These are phyloP conservation scores for Echinochloa phyllopogon DNA, from an alignment of 176 grass and related monocot genomes.

Conservation along the genomic window DNA sequence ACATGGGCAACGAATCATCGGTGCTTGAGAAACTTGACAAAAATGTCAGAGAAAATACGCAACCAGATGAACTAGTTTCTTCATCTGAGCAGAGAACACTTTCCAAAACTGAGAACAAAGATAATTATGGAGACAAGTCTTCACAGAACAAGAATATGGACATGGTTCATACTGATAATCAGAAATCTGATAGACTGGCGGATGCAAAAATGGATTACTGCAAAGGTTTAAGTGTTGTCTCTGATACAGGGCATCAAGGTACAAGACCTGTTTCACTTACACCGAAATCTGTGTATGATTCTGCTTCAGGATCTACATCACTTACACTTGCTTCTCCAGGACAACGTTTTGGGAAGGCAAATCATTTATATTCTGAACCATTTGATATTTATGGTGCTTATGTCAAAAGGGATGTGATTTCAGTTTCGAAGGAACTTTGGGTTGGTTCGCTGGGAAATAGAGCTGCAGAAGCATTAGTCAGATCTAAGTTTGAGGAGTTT, in stretches of 20 bases:
- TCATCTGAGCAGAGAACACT: constrained; percentile 32
- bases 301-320: constrained; percentile 35
- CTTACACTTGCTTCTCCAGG: constrained; percentile 37
- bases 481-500: constrained; percentile 84
- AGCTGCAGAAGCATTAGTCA: constrained; percentile 62
- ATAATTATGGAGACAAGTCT: constrained; percentile 29
- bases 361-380: constrained; percentile 42
- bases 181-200: constrained; percentile 38
- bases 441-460: constrained; percentile 64
- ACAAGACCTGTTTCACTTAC: constrained; percentile 27
- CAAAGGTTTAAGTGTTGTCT: constrained; percentile 19
- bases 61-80: neutral
- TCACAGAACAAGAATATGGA: constrained; percentile 37
- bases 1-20: constrained; percentile 47
- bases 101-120: constrained; percentile 4
- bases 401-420: constrained; percentile 65
- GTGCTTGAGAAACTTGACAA: constrained; percentile 36
- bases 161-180: constrained; percentile 31
- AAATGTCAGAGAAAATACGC: constrained; percentile 32
- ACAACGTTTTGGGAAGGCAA: constrained; percentile 36
- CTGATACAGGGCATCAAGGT: constrained; percentile 34
- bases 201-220: constrained; percentile 39
- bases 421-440: constrained; percentile 90
- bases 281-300: constrained; percentile 32
- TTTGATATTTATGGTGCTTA: constrained; percentile 70